Evolutionary conservation across 768 basidiomycete genomes (phyloP).

Genomic region (Filobasidium floriforme): DNA sequence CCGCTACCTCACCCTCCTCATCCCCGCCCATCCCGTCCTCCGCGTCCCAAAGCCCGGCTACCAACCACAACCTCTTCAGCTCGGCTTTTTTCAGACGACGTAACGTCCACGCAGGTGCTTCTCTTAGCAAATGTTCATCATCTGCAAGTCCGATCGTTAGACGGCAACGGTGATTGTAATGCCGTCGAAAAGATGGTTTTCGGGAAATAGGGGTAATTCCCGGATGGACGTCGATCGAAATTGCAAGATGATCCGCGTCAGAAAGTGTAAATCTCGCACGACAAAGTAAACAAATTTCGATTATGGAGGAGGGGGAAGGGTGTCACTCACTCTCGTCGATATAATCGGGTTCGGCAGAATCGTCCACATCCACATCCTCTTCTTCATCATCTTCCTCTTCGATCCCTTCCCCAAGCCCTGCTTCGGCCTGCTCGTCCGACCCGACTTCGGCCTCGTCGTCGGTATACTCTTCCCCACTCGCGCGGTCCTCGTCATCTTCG

Average conservation of each 20-base stretch:
- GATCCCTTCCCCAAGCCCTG: slow-evolving; percentile 1
- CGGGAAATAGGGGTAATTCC: too few relatives aligned
- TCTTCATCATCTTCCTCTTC: slow-evolving; percentile 24
- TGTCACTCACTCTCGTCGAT: slow-evolving; percentile 30
- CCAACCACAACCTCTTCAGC: slow-evolving; percentile 42
- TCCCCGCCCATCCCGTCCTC: slow-evolving; percentile 23
- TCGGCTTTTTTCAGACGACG: slow-evolving; percentile 40
- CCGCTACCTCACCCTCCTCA: slow-evolving; percentile 28
- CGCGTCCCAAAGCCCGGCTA: slow-evolving; percentile 39
- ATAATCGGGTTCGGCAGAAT: slow-evolving; percentile 39
- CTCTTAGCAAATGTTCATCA: slow-evolving; percentile 38
- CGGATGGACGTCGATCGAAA: background rate
- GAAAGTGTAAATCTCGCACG: background rate
- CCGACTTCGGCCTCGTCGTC: background rate
- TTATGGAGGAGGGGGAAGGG: background rate
- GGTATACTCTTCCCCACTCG: slow-evolving; percentile 25
- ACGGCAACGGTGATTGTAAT: too few relatives aligned
- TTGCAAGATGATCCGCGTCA: background rate
- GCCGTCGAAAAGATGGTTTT: background rate
- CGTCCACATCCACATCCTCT: slow-evolving; percentile 27
- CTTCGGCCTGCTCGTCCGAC: background rate
- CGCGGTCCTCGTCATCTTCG: slow-evolving; percentile 21
- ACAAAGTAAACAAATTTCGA: slow-evolving; percentile 8
- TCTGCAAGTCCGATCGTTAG: slow-evolving; percentile 23
- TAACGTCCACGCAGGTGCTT: slow-evolving; percentile 37